A percentile compares a stretch with the other conserved stretches of the same genome.
Evolutionary conservation across 1,284 basidiomycete species (phyloP).

Genomic region (Leccinum colubrinum): DNA sequence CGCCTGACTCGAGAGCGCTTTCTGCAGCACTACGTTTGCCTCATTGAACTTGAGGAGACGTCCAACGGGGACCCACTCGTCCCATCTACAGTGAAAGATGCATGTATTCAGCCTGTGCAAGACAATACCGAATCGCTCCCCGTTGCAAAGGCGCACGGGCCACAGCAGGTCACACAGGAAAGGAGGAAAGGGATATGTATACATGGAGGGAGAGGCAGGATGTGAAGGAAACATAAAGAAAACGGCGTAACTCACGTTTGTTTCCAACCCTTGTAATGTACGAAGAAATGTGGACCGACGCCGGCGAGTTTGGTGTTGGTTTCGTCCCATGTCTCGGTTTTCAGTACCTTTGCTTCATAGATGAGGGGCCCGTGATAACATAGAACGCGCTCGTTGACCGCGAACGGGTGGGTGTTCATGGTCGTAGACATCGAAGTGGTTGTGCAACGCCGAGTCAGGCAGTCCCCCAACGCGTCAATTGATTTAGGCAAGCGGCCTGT

Average conservation of each 20-base stretch:
- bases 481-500: no score
- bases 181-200: background rate
- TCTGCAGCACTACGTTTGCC: constrained; percentile 81
- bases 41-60: constrained; percentile 90
- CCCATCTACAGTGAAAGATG: constrained; percentile 70
- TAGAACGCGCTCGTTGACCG: constrained; percentile 23
- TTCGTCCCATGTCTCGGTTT: constrained; percentile 71
- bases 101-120: background rate
- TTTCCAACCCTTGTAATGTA: constrained; percentile 99
- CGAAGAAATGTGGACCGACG: constrained; percentile 85
- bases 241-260: constrained; percentile 71
- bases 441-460: no score
- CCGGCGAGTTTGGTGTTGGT: constrained; percentile 63
- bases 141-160: background rate
- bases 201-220: background rate
- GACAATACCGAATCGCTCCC: background rate
- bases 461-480: no score
- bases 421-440: constrained; percentile 11
- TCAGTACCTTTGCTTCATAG: constrained; percentile 48
- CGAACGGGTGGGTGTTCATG: constrained; percentile 13
- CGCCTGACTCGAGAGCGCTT: constrained; percentile 46
- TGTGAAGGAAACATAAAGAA: background rate
- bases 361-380: constrained; percentile 12
- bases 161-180: background rate
- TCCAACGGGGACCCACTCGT: constrained; percentile 91